A percentile compares a stretch with the other conserved stretches of the same genome.
These are phyloP conservation scores for Coemansia sp. DNA, from an alignment of 192 early-diverging fungal species.

Conservation along the genomic window DNA sequence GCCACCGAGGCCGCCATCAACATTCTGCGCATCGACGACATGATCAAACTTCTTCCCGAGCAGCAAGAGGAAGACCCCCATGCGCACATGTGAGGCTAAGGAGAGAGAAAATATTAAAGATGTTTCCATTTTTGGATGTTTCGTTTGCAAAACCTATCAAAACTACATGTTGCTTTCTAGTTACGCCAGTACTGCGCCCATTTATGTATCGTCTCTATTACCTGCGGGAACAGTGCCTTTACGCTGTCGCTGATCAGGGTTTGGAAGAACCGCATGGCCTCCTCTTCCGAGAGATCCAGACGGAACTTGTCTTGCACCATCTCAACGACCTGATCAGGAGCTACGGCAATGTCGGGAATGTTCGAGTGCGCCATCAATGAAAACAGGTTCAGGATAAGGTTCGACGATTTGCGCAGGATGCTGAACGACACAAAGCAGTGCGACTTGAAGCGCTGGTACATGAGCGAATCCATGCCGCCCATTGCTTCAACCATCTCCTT, in stretches of 20 bases:
- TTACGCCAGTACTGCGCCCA: constrained; percentile 84
- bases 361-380: constrained; percentile 97
- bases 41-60: constrained; percentile 69
- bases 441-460: constrained; percentile 88
- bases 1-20: constrained; percentile 99
- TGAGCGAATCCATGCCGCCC: constrained; percentile 87
- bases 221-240: constrained; percentile 93
- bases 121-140: not conserved
- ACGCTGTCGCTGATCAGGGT: constrained; percentile 91
- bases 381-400: constrained; percentile 96
- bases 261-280: constrained; percentile 94
- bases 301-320: constrained; percentile 98
- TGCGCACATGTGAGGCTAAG: constrained; percentile 43
- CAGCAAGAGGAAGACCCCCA: constrained; percentile 55
- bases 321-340: constrained; percentile 94
- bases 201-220: constrained; percentile 97
- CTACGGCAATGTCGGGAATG: constrained; percentile 95
- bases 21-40: constrained; percentile 94
- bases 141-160: not conserved
- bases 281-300: constrained; percentile 87
- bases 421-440: constrained; percentile 96
- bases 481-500: constrained; percentile 99
- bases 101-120: not conserved
- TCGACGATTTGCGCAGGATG: constrained; percentile 87
- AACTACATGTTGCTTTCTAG: constrained; percentile 4